Percentiles rank a stretch among this genome's conserved stretches.
Conservation (phyloP, 2,329 filamentous ascomycete genomes). For the Diaporthe sp. region DNA sequence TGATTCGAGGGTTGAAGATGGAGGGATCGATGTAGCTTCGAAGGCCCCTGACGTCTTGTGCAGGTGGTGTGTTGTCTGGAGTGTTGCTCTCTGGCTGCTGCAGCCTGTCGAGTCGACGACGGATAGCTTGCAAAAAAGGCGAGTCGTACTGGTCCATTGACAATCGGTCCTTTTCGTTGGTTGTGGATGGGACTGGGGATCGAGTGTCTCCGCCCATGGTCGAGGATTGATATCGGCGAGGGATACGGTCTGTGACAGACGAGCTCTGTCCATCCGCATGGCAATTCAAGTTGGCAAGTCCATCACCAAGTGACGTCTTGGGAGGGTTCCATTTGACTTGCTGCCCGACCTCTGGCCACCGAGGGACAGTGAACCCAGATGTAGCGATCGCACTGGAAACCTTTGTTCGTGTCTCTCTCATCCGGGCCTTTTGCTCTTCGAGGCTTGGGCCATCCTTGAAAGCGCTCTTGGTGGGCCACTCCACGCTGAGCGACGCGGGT, state of each 20-base stretch:
- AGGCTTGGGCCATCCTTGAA: slow-evolving; percentile 20
- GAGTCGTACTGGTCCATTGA: not conserved
- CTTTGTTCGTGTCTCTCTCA: slow-evolving; percentile 27
- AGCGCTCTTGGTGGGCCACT: slow-evolving; percentile 19
- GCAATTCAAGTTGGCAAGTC: not conserved
- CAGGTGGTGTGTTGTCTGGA: not conserved
- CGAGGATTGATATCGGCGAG: slow-evolving; percentile 16
- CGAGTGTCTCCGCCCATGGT: not conserved
- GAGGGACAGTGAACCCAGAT: slow-evolving; percentile 6
- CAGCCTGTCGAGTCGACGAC: not conserved
- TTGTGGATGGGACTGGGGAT: not conserved
- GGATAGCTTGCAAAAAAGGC: not conserved
- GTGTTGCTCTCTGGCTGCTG: not conserved
- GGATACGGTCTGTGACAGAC: slow-evolving; percentile 1
- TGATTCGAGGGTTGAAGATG: slow-evolving; percentile 16
- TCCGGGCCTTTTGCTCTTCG: slow-evolving; percentile 26
- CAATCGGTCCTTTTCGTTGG: not conserved
- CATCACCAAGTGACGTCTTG: not conserved
- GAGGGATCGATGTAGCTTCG: not conserved
- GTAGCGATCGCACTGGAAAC: slow-evolving; percentile 5
- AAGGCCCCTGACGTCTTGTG: not conserved
- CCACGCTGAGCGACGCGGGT: slow-evolving; percentile 23
- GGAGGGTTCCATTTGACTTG: slow-evolving; percentile 11
- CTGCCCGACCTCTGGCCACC: slow-evolving; percentile 26
- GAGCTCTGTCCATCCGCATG: not conserved